A percentile compares a stretch with the other conserved stretches of the same genome.
These are phyloP conservation scores for Dendrobium officinale DNA, from an alignment of 106 monocot species.

Conservation along the genomic window DNA sequence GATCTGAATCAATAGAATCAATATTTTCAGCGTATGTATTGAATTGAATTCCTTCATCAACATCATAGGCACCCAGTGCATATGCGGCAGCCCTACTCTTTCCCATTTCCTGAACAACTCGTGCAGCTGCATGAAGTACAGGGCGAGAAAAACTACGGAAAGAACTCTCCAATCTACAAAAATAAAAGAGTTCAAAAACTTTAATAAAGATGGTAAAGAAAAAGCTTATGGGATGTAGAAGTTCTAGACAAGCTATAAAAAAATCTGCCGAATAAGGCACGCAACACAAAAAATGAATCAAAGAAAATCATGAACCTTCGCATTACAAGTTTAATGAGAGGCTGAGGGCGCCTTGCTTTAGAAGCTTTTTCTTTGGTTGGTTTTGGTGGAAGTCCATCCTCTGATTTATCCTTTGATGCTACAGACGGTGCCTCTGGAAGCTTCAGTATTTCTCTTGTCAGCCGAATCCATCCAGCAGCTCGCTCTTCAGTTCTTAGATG, in stretches of 20 bases:
- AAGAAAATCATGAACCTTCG: slow-evolving; percentile 62
- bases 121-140: slow-evolving; percentile 91
- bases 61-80: slow-evolving; percentile 72
- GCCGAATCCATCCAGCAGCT: slow-evolving; percentile 95
- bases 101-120: slow-evolving; percentile 98
- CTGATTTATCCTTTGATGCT: slow-evolving; percentile 62
- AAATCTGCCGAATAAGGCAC: not conserved
- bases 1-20: slow-evolving; percentile 64
- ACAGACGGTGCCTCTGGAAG: slow-evolving; percentile 95
- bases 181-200: not conserved
- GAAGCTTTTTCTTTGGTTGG: slow-evolving; percentile 51
- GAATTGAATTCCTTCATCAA: slow-evolving; percentile 69
- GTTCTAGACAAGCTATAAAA: not conserved
- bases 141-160: slow-evolving; percentile 97
- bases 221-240: not conserved
- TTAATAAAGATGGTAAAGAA: not conserved
- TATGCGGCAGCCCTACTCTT: slow-evolving; percentile 97
- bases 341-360: slow-evolving; percentile 81
- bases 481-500: slow-evolving; percentile 79
- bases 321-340: slow-evolving; percentile 94
- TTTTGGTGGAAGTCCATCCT: slow-evolving; percentile 57
- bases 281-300: slow-evolving; percentile 6
- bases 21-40: slow-evolving; percentile 63
- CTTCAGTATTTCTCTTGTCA: slow-evolving; percentile 95
- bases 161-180: slow-evolving; percentile 78